Evolutionary conservation across 1,284 basidiomycete genomes (phyloP).

Genomic region (Bjerkandera adusta): DNA sequence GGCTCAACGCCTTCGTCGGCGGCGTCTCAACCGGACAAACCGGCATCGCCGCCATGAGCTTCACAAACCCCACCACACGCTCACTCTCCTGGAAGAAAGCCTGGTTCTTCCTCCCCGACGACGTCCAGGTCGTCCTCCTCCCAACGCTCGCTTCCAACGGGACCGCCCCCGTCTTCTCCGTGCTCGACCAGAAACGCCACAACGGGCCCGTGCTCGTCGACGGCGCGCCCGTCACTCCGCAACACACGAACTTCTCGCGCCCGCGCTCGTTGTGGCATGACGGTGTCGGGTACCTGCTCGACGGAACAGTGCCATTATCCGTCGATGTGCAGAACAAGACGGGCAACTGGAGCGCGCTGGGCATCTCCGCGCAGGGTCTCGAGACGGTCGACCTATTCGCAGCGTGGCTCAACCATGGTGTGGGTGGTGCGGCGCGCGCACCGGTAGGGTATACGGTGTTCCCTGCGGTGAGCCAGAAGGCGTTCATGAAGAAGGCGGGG

Average conservation of each 20-base stretch:
- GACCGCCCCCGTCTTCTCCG: slow-evolving; percentile 50
- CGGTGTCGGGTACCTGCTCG: slow-evolving; percentile 52
- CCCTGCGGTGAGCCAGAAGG: slow-evolving; percentile 41
- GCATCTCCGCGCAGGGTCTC: slow-evolving; percentile 53
- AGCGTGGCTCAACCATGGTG: slow-evolving; percentile 53
- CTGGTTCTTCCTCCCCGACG: slow-evolving; percentile 68
- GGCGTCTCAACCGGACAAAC: slow-evolving; percentile 54
- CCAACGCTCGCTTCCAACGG: slow-evolving; percentile 45
- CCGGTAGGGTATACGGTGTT: slow-evolving; percentile 53
- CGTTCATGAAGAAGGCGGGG: slow-evolving; percentile 30
- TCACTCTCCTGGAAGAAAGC: slow-evolving; percentile 62
- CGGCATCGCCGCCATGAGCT: slow-evolving; percentile 60
- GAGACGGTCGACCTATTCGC: slow-evolving; percentile 57
- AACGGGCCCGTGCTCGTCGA: slow-evolving; percentile 44
- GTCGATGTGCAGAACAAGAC: slow-evolving; percentile 45
- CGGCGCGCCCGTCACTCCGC: slow-evolving; percentile 25
- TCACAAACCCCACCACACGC: slow-evolving; percentile 57
- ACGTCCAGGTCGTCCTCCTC: slow-evolving; percentile 61
- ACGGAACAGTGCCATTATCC: slow-evolving; percentile 31
- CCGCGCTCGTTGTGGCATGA: slow-evolving; percentile 54
- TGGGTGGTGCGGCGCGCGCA: slow-evolving; percentile 20
- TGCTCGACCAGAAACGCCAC: slow-evolving; percentile 61
- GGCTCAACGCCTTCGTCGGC: slow-evolving; percentile 58
- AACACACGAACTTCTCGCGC: slow-evolving; percentile 30
- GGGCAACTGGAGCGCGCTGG: slow-evolving; percentile 63